Conservation (phyloP, 257 asterid genomes). For the Lantana camara region DNA sequence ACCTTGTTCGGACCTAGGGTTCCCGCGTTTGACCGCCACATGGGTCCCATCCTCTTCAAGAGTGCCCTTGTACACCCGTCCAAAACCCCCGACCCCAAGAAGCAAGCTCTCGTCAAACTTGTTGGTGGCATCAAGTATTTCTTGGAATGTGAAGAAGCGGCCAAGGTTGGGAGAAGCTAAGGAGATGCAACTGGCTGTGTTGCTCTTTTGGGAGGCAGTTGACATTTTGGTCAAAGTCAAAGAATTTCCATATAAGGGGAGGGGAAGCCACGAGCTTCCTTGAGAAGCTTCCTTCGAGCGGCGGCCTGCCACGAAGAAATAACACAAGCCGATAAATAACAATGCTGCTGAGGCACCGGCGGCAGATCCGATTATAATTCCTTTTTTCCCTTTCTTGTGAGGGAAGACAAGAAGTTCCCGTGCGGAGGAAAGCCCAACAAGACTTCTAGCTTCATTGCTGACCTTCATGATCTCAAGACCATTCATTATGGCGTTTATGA, state of each 20-base stretch:
- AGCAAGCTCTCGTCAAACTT: constrained; percentile 66
- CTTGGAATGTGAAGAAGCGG: constrained; percentile 66
- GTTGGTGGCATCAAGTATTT: constrained; percentile 68
- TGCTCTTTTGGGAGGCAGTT: constrained; percentile 61
- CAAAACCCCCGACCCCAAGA: constrained; percentile 86
- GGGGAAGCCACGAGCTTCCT: constrained; percentile 63
- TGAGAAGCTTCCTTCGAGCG: constrained; percentile 50
- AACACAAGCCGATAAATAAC: constrained; percentile 50
- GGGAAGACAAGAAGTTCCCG: constrained; percentile 44
- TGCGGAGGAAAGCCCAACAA: constrained; percentile 55
- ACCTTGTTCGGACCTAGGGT: constrained; percentile 81
- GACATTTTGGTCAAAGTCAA: constrained; percentile 61
- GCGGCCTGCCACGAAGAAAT: constrained; percentile 46
- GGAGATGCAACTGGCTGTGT: constrained; percentile 68
- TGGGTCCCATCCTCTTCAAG: constrained; percentile 66
- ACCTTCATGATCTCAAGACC: constrained; percentile 78
- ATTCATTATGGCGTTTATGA: constrained; percentile 59
- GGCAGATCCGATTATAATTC: constrained; percentile 44
- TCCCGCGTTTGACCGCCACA: constrained; percentile 81
- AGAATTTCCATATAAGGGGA: constrained; percentile 72
- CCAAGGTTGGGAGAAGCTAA: constrained; percentile 61
- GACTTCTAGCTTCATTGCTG: constrained; percentile 69
- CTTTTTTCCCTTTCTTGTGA: constrained; percentile 40
- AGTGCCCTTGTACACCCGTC: constrained; percentile 72
- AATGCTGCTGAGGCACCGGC: constrained; percentile 45